A percentile compares a stretch with the other conserved stretches of the same genome.
Conservation (phyloP, 2,329 filamentous ascomycete species). For the Zalaria obscura region DNA sequence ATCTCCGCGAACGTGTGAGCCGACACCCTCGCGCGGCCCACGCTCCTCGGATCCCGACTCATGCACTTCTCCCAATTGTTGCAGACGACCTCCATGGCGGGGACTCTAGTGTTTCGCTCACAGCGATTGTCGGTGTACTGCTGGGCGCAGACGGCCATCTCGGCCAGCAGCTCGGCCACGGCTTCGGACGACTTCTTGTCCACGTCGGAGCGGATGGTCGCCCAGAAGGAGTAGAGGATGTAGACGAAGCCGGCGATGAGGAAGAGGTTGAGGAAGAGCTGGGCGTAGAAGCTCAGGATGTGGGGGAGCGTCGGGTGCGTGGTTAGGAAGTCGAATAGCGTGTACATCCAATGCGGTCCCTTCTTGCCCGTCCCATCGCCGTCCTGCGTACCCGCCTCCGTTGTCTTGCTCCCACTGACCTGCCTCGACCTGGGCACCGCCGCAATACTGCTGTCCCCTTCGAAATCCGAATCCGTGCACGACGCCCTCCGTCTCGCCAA, state of each 20-base stretch:
- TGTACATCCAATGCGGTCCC: constrained; percentile 17
- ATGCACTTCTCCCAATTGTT: constrained; percentile 78
- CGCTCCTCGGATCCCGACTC: constrained; percentile 62
- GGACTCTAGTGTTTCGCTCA: constrained; percentile 48
- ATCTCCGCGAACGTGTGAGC: constrained; percentile 85
- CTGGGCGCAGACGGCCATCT: constrained; percentile 59
- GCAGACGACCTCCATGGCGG: constrained; percentile 60
- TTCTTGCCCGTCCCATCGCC: constrained; percentile 6
- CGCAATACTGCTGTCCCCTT: background rate
- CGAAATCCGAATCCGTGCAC: too few relatives aligned
- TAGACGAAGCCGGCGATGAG: constrained; percentile 46
- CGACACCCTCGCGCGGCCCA: constrained; percentile 67
- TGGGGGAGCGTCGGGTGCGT: constrained; percentile 50
- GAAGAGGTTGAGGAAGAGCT: constrained; percentile 51
- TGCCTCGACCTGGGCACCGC: background rate
- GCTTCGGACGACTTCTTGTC: constrained; percentile 55
- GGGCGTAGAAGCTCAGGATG: constrained; percentile 52
- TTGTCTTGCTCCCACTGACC: background rate
- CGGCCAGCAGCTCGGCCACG: constrained; percentile 52
- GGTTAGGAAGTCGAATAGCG: constrained; percentile 48
- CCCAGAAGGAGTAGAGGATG: constrained; percentile 54
- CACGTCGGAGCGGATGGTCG: constrained; percentile 61
- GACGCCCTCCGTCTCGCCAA: background rate
- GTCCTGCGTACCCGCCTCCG: background rate
- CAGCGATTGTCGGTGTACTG: constrained; percentile 70